Evolutionary conservation across 23 red algal species (phyloP).

Genomic region (Agarophyton chilense): DNA sequence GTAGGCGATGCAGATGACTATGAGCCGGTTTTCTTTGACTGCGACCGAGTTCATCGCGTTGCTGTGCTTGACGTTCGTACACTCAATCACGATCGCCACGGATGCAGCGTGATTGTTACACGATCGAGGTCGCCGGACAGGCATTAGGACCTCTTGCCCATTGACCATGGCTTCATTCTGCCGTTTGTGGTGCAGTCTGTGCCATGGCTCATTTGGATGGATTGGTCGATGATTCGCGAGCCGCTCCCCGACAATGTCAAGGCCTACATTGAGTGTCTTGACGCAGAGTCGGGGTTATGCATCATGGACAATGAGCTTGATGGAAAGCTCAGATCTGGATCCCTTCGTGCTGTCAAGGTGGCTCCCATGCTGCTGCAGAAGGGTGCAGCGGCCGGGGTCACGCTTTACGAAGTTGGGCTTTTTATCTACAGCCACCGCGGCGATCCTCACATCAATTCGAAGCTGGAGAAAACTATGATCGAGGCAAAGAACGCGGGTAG

Average conservation of each 20-base stretch:
- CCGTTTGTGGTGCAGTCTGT: slow-evolving; percentile 70
- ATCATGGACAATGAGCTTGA: slow-evolving; percentile 78
- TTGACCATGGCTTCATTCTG: slow-evolving; percentile 96
- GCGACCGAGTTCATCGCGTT: slow-evolving; percentile 88
- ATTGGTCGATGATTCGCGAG: slow-evolving; percentile 91
- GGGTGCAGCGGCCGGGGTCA: slow-evolving; percentile 72
- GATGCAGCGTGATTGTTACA: slow-evolving; percentile 86
- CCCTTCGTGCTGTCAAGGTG: slow-evolving; percentile 75
- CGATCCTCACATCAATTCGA: slow-evolving; percentile 48
- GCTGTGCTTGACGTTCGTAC: slow-evolving; percentile 93
- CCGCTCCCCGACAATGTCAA: slow-evolving; percentile 60
- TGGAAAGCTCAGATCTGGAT: slow-evolving; percentile 56
- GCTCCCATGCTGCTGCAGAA: slow-evolving; percentile 85
- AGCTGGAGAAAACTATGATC: slow-evolving; percentile 67
- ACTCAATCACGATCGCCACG: slow-evolving; percentile 96
- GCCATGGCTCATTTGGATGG: slow-evolving; percentile 99
- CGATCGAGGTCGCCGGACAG: slow-evolving; percentile 11
- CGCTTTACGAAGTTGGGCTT: slow-evolving; percentile 88
- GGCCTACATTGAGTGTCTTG: slow-evolving; percentile 73
- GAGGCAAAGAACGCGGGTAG: slow-evolving; percentile 62
- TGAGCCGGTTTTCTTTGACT: slow-evolving; percentile 88
- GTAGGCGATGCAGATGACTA: slow-evolving; percentile 98
- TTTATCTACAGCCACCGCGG: slow-evolving; percentile 79
- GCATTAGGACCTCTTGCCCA: slow-evolving; percentile 81
- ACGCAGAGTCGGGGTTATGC: slow-evolving; percentile 71